phyloP scores from a whole-genome alignment of 192 early-diverging fungal genomes.

The Glomus cerebriforme region DNA sequence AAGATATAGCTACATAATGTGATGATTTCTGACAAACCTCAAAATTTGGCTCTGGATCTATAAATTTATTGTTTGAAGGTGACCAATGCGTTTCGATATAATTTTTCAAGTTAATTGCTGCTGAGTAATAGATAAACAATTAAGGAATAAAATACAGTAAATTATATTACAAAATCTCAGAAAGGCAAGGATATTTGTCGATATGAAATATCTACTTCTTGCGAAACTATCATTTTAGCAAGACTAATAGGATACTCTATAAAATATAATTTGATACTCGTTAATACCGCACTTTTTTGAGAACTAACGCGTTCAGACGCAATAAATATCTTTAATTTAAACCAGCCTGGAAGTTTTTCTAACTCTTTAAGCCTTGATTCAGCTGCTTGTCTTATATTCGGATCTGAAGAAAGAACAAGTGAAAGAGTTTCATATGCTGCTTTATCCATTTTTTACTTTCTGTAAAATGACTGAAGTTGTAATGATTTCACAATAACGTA shows the following conservation, averaged over 20 bases:
- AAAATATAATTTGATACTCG: not conserved
- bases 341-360: conserved; percentile 59
- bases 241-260: conserved; percentile 72
- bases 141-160: conserved; percentile 29
- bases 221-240: conserved; percentile 62
- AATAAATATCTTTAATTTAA: not conserved
- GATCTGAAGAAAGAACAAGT: conserved; percentile 67
- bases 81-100: conserved; percentile 81
- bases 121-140: conserved; percentile 45
- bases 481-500: too few relatives aligned
- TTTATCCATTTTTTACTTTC: conserved; percentile 64
- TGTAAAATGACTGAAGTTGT: not conserved
- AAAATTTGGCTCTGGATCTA: conserved; percentile 61
- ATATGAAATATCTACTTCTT: conserved; percentile 61
- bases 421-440: conserved; percentile 71
- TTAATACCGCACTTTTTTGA: not conserved
- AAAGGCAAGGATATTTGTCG: conserved; percentile 66
- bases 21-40: conserved; percentile 39
- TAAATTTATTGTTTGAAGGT: conserved; percentile 52
- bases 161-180: not conserved
- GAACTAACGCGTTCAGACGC: not conserved
- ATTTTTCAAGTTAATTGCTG: conserved; percentile 72
- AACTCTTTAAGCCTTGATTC: conserved; percentile 73
- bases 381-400: conserved; percentile 62
- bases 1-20: not conserved